Evolutionary conservation across 2,329 filamentous ascomycete genomes (phyloP), one percentile per base, ranked within the genome.

Genomic region (Stagonosporopsis vannaccii): DNA sequence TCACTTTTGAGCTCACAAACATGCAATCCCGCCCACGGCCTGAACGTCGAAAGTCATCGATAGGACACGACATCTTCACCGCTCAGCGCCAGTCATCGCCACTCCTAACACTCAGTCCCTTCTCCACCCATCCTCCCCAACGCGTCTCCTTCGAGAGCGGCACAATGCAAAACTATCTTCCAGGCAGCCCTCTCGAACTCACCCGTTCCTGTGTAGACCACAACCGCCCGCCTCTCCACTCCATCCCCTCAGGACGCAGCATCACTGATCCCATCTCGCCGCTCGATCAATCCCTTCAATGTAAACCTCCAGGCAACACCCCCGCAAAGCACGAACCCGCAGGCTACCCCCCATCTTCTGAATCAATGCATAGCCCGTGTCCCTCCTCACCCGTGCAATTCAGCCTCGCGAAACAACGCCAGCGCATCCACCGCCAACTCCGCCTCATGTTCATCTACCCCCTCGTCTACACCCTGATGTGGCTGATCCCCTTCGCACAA

Each of bases 391-490:
- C 40, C 35, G 40, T 55, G 15, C 53, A 64, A 26, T 47, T 55
- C 26, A 62, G 62, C 17, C 44, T 68, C 8, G 42, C 39, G 2
- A 56, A 58, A 8, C 64, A 82, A 8, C 82, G 86, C 12, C 77
- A 82, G 15, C 84, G 83, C 55, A 87, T 90, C 56, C 82, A 84
- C 40, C 84, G 87, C 9, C 89, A 92, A 67, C 81, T 92, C 2
- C 84, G 88, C 28, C 83, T 89, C 26, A 80, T 92, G 17, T 91
- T 93, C 75, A 85, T 92, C 43, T 94, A 94, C 71, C 90, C 90
- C 0, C 71, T 88, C 17, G 83, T 90, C 4, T 93, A 94, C 73
- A 80, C 90, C 19, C 74, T 85, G 4, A 85, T 91, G 62, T 94
- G 90, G 90, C 76, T 89, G 3, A 76, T 90, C 7, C 90, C 90